Evolutionary conservation across 495 filamentous ascomycete species (phyloP).

Genomic region (Lindgomyces ingoldianus): DNA sequence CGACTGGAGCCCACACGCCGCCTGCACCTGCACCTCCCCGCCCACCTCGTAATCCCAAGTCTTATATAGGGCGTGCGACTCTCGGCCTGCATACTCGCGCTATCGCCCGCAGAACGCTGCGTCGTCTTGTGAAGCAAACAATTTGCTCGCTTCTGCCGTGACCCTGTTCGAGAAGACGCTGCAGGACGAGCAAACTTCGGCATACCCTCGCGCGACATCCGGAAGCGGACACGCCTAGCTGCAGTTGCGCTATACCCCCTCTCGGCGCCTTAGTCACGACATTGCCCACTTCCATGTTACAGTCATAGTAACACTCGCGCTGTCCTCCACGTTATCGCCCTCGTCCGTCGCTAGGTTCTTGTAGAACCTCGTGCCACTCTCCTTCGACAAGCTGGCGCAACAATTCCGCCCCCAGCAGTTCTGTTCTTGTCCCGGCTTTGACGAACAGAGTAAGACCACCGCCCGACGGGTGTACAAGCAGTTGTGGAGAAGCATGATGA

Average conservation of each 20-base stretch:
- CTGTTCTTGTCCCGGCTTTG: conserved; percentile 27
- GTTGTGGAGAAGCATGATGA: conserved; percentile 39
- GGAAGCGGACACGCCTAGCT: neutral
- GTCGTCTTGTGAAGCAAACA: conserved; percentile 2
- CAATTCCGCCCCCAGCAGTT: conserved; percentile 27
- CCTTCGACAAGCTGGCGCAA: conserved; percentile 37
- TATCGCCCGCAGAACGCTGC: conserved; percentile 12
- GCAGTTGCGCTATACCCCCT: neutral
- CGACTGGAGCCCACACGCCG: neutral
- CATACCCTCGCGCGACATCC: conserved; percentile 13
- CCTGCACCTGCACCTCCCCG: neutral
- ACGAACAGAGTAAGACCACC: conserved; percentile 26
- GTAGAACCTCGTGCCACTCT: conserved; percentile 28
- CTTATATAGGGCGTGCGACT: conserved; percentile 18
- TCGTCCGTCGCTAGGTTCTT: conserved; percentile 22
- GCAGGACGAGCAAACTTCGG: conserved; percentile 31
- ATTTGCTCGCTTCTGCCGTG: conserved; percentile 13
- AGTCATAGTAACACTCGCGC: neutral
- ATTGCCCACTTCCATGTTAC: conserved; percentile 16
- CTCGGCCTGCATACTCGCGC: conserved; percentile 9
- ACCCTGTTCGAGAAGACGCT: conserved; percentile 28
- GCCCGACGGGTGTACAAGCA: conserved; percentile 35
- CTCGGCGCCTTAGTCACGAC: conserved; percentile 3
- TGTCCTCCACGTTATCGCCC: conserved; percentile 14
- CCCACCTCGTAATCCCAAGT: conserved; percentile 7